Evolutionary conservation across 495 filamentous ascomycete genomes (phyloP).

Genomic region (Neurospora tetrasperma): DNA sequence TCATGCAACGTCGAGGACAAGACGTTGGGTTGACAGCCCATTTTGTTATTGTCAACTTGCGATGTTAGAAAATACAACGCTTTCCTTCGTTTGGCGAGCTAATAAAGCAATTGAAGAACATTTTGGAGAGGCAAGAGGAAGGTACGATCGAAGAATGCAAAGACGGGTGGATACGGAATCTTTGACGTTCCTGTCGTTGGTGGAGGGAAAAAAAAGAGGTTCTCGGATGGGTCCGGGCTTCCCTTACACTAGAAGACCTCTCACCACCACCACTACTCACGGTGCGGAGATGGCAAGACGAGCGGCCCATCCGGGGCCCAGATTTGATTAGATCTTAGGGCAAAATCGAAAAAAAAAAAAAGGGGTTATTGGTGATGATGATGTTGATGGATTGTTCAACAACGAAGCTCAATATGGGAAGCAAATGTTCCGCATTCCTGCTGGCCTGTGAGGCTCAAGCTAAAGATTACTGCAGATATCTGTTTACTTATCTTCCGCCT

Average conservation of each 20-base stretch:
- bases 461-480: neutral
- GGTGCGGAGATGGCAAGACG: neutral
- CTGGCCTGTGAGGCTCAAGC: neutral
- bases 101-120: neutral
- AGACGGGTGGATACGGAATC: neutral
- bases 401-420: neutral
- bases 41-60: neutral
- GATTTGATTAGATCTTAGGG: neutral
- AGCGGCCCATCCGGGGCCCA: neutral
- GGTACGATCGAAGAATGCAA: neutral
- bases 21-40: neutral
- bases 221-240: neutral
- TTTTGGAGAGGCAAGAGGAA: neutral
- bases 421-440: neutral
- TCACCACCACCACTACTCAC: neutral
- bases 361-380: neutral
- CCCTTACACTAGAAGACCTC: neutral
- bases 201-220: neutral
- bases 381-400: neutral
- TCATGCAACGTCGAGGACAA: neutral
- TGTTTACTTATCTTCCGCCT: neutral
- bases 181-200: neutral
- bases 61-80: neutral
- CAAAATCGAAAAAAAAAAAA: neutral
- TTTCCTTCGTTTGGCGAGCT: neutral